Evolutionary conservation across 768 basidiomycete species (phyloP).

Genomic region (Dendrothele bispora): DNA sequence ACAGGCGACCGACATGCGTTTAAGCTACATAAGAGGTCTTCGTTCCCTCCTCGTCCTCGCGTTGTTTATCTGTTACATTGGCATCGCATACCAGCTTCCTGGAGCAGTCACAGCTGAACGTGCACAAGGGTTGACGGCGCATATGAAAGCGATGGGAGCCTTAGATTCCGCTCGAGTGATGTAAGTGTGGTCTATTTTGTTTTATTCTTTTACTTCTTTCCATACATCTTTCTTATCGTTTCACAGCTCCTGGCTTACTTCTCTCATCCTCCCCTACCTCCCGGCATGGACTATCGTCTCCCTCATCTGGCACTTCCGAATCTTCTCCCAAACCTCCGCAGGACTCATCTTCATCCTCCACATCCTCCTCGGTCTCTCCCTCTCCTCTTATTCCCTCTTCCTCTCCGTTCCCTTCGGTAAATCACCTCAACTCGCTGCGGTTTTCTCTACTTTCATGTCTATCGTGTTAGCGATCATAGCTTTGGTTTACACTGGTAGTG

Average conservation of each 20-base stretch:
- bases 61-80: constrained; percentile 72
- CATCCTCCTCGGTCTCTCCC: constrained; percentile 62
- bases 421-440: constrained; percentile 70
- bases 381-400: constrained; percentile 75
- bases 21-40: constrained; percentile 62
- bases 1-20: constrained; percentile 51
- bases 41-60: constrained; percentile 64
- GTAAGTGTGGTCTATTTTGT: no score
- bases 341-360: constrained; percentile 65
- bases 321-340: constrained; percentile 62
- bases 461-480: constrained; percentile 70
- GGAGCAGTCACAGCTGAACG: constrained; percentile 69
- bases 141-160: constrained; percentile 82
- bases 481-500: constrained; percentile 45
- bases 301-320: constrained; percentile 61
- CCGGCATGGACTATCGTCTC: constrained; percentile 75
- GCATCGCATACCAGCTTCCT: constrained; percentile 77
- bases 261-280: constrained; percentile 65
- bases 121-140: constrained; percentile 60
- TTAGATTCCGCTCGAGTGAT: constrained; percentile 66
- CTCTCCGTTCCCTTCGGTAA: constrained; percentile 69
- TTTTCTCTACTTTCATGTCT: constrained; percentile 62
- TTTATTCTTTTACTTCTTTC: background rate
- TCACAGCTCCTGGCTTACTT: constrained; percentile 61
- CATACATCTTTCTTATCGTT: background rate